A percentile compares a stretch with the other conserved stretches of the same genome.
Evolutionary conservation across 495 filamentous ascomycete genomes (phyloP).

Genomic region (Corynascus novoguineensis): DNA sequence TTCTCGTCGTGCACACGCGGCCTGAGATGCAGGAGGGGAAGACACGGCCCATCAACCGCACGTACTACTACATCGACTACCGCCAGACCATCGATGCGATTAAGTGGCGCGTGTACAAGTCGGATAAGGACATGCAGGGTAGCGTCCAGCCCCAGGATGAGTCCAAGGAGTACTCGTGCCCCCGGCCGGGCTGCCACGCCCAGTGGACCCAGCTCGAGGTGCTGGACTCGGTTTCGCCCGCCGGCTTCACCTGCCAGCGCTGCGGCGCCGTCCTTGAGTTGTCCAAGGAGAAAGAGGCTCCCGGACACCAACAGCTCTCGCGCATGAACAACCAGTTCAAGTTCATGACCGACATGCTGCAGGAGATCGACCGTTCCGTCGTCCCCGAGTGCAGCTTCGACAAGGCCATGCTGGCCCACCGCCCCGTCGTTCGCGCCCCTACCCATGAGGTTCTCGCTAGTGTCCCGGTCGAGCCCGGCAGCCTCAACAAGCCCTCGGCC

Average conservation of each 20-base stretch:
- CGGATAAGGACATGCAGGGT: constrained; percentile 78
- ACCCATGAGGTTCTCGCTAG: constrained; percentile 55
- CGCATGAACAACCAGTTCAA: constrained; percentile 82
- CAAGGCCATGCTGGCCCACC: constrained; percentile 56
- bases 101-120: constrained; percentile 83
- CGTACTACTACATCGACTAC: constrained; percentile 96
- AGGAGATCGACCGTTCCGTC: constrained; percentile 73
- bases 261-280: constrained; percentile 68
- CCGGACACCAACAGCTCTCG: constrained; percentile 83
- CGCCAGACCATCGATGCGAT: constrained; percentile 91
- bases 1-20: constrained; percentile 78
- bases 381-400: constrained; percentile 89
- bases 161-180: constrained; percentile 83
- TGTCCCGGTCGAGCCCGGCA: constrained; percentile 40
- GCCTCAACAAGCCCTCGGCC: constrained; percentile 51
- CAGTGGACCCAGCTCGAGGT: constrained; percentile 87
- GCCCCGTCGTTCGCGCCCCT: constrained; percentile 55
- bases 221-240: constrained; percentile 58
- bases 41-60: constrained; percentile 72
- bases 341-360: constrained; percentile 75
- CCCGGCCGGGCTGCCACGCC: constrained; percentile 65
- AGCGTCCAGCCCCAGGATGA: constrained; percentile 74
- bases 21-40: constrained; percentile 74
- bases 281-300: constrained; percentile 55
- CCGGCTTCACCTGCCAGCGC: constrained; percentile 78